These are phyloP conservation scores for Fibroporia radiculosa DNA, from an alignment of 768 basidiomycete genomes.

Conservation along the genomic window DNA sequence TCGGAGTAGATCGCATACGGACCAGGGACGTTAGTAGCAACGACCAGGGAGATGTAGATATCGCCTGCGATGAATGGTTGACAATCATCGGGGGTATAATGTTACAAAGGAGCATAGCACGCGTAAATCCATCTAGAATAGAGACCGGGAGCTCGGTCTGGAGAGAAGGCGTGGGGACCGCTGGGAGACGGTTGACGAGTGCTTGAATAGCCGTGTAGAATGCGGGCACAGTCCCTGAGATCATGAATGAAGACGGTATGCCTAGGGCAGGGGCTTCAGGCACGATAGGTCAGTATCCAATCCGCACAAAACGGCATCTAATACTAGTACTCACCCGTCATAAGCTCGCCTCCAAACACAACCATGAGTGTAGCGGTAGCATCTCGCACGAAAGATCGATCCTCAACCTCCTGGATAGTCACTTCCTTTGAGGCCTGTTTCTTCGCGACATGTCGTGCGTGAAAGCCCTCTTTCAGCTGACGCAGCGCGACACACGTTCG, in stretches of 20 bases:
- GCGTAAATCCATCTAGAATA: conserved; percentile 69
- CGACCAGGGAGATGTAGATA: conserved; percentile 68
- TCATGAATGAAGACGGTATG: conserved; percentile 69
- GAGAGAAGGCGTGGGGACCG: conserved; percentile 42
- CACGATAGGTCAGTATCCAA: neutral
- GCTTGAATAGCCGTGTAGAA: conserved; percentile 58
- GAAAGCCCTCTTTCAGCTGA: conserved; percentile 50
- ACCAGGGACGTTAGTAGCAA: conserved; percentile 70
- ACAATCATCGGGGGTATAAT: conserved; percentile 67
- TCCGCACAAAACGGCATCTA: neutral
- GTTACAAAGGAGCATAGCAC: conserved; percentile 71
- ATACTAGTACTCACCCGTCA: conserved; percentile 40
- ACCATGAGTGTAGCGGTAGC: conserved; percentile 51
- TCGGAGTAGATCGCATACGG: conserved; percentile 19
- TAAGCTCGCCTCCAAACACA: conserved; percentile 74
- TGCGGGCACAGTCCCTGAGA: conserved; percentile 57
- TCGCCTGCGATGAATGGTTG: conserved; percentile 36
- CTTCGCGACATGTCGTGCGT: conserved; percentile 33
- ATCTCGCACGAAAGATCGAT: conserved; percentile 51
- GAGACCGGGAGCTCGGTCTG: conserved; percentile 64
- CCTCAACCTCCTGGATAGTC: conserved; percentile 29
- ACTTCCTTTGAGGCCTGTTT: conserved; percentile 21
- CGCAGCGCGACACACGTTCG: conserved; percentile 65
- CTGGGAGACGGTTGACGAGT: conserved; percentile 52
- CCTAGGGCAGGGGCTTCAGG: conserved; percentile 50